Evolutionary conservation across 768 basidiomycete genomes (phyloP).

Genomic region (Tulasnella sp.): DNA sequence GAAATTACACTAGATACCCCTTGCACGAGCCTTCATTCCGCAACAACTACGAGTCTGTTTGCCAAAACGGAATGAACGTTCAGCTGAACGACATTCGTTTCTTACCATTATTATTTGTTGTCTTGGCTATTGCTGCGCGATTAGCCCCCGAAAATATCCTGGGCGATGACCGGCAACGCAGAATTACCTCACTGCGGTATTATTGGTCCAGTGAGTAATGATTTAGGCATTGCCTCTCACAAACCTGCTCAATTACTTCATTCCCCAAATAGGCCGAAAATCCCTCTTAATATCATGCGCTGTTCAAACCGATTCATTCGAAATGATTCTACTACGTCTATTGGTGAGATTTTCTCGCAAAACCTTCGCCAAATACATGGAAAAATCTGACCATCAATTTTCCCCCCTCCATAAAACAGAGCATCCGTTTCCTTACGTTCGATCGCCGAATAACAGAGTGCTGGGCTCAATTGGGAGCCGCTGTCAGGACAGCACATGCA

Average conservation of each 20-base stretch:
- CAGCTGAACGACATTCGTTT: conserved; percentile 71
- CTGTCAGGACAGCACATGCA: conserved; percentile 84
- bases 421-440: conserved; percentile 55
- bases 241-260: conserved; percentile 18
- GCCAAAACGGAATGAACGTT: conserved; percentile 44
- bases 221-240: conserved; percentile 4
- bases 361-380: too few relatives aligned
- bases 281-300: conserved; percentile 85
- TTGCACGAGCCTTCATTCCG: conserved; percentile 77
- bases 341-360: conserved; percentile 36
- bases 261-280: conserved; percentile 47
- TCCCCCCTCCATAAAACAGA: conserved; percentile 35
- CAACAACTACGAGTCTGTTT: conserved; percentile 50
- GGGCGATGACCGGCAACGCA: conserved; percentile 60
- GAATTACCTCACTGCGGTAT: conserved; percentile 74
- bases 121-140: conserved; percentile 74
- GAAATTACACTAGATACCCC: conserved; percentile 91
- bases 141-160: conserved; percentile 75
- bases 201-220: conserved; percentile 82
- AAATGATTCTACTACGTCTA: conserved; percentile 84
- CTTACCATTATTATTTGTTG: conserved; percentile 84
- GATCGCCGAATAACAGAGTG: conserved; percentile 86
- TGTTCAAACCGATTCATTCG: conserved; percentile 82
- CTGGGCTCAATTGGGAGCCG: conserved; percentile 91
- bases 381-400: too few relatives aligned